Evolutionary conservation across 331 rosid genomes (phyloP).

Genomic region (Arachis monticola): DNA sequence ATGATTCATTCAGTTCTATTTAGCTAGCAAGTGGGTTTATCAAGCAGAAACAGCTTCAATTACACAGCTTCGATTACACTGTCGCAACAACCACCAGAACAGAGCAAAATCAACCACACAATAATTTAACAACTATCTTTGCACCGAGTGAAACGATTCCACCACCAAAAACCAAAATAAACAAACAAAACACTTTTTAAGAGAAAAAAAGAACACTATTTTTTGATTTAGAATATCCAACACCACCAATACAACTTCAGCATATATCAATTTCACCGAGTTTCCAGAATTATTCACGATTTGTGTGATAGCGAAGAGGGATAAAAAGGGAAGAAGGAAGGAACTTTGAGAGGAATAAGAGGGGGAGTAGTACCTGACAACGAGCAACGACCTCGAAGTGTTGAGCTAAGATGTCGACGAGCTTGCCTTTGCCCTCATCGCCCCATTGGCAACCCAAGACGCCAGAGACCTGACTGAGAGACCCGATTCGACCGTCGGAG

Average conservation of each 20-base stretch:
- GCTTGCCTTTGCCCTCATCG: slow-evolving; percentile 64
- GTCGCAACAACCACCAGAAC: background rate
- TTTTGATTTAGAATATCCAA: too few relatives aligned
- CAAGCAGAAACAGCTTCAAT: background rate
- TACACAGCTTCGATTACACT: background rate
- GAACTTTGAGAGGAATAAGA: background rate
- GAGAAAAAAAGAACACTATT: background rate
- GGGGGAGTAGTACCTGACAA: slow-evolving; percentile 65
- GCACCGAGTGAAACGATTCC: background rate
- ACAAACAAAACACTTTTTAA: too few relatives aligned
- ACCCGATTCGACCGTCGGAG: slow-evolving; percentile 57
- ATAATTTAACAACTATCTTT: background rate
- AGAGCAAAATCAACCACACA: slow-evolving; percentile 7
- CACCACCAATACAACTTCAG: background rate
- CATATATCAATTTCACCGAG: background rate
- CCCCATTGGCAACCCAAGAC: slow-evolving; percentile 96
- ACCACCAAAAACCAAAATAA: background rate
- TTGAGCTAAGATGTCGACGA: slow-evolving; percentile 84
- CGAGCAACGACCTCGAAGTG: slow-evolving; percentile 94
- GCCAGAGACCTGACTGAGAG: slow-evolving; percentile 81
- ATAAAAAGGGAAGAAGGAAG: slow-evolving; percentile 1
- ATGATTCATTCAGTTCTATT: too few relatives aligned
- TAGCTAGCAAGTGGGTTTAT: background rate
- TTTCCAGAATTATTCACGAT: background rate
- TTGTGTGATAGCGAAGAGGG: background rate